Percentiles rank a stretch among this genome's conserved stretches.
These are phyloP conservation scores for Pichia sp. DNA, from an alignment of 1,139 yeast species.

Conservation along the genomic window DNA sequence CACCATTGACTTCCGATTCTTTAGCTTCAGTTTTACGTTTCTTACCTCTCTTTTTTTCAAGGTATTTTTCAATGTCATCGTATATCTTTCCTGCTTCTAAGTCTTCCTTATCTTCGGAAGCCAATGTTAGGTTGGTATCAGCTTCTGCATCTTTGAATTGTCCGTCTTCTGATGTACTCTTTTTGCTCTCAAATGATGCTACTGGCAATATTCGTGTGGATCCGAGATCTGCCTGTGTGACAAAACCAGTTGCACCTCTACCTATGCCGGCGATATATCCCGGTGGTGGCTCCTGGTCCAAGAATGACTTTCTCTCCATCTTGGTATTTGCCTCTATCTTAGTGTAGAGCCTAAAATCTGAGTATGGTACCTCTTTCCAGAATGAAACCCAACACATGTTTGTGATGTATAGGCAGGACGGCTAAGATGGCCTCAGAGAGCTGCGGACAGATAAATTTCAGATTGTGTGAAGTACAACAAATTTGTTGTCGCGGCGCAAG, in stretches of 20 bases:
- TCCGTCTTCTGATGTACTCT: conserved; percentile 22
- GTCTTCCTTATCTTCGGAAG: conserved; percentile 47
- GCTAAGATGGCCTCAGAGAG: no score
- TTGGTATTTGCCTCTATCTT: no score
- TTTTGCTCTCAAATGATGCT: conserved; percentile 34
- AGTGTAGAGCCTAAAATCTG: no score
- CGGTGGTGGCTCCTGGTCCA: conserved; percentile 85
- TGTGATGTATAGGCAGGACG: no score
- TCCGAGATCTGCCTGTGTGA: conserved; percentile 79
- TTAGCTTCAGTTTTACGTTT: conserved; percentile 5
- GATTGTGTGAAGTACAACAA: background rate
- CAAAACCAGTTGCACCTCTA: conserved; percentile 93
- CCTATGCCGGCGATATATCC: conserved; percentile 94
- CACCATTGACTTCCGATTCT: conserved; percentile 2
- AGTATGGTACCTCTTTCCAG: no score
- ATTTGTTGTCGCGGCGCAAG: background rate
- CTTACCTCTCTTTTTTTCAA: conserved; percentile 14
- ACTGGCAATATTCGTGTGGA: conserved; percentile 42
- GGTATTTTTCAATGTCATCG: conserved; percentile 54
- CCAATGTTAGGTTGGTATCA: conserved; percentile 32
- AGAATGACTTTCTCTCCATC: conserved; percentile 56
- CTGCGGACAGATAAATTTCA: no score
- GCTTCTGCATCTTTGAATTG: background rate
- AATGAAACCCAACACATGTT: no score
- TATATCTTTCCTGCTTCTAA: conserved; percentile 79